Percentiles rank a stretch among this genome's conserved stretches.
These are phyloP conservation scores for Epichloe aotearoae DNA, from an alignment of 2,329 filamentous ascomycete species.

Conservation along the genomic window DNA sequence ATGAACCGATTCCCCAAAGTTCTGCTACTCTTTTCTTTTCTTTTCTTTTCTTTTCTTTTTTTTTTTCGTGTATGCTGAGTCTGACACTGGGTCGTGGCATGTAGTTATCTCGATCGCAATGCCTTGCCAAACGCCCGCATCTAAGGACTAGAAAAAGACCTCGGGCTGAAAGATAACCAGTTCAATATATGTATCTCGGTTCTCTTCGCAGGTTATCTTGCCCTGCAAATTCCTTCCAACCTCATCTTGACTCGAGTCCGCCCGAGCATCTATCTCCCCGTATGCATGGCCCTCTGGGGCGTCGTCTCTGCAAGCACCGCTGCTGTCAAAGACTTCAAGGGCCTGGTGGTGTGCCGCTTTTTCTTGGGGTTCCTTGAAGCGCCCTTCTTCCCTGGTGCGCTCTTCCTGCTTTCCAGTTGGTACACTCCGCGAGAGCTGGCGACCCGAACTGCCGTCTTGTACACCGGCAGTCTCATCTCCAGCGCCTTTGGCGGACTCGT, in stretches of 20 bases:
- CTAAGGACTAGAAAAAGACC: constrained; percentile 3
- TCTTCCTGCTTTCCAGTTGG: constrained; percentile 35
- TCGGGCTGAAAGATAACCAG: neutral
- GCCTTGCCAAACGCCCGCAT: constrained; percentile 4
- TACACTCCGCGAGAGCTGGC: constrained; percentile 38
- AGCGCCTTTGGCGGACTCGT: constrained; percentile 30
- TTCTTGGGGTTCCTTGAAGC: constrained; percentile 27
- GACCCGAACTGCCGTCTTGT: constrained; percentile 30
- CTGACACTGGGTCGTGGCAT: neutral
- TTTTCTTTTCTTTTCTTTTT: too few species aligned
- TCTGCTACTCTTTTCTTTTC: neutral
- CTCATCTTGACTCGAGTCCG: constrained; percentile 26
- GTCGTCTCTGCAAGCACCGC: constrained; percentile 26
- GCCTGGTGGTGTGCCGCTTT: constrained; percentile 29
- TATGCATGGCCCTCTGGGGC: constrained; percentile 24
- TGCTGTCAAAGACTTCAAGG: constrained; percentile 26
- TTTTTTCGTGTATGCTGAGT: neutral
- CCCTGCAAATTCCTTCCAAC: constrained; percentile 24
- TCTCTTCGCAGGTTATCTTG: constrained; percentile 23
- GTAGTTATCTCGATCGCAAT: constrained; percentile 6
- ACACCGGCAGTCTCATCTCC: constrained; percentile 25
- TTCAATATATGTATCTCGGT: constrained; percentile 17
- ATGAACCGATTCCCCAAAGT: neutral
- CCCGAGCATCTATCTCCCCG: constrained; percentile 30
- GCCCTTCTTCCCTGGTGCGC: constrained; percentile 22